Evolutionary conservation across 495 filamentous ascomycete species (phyloP).

Genomic region (Hypoxylon cercidicola): DNA sequence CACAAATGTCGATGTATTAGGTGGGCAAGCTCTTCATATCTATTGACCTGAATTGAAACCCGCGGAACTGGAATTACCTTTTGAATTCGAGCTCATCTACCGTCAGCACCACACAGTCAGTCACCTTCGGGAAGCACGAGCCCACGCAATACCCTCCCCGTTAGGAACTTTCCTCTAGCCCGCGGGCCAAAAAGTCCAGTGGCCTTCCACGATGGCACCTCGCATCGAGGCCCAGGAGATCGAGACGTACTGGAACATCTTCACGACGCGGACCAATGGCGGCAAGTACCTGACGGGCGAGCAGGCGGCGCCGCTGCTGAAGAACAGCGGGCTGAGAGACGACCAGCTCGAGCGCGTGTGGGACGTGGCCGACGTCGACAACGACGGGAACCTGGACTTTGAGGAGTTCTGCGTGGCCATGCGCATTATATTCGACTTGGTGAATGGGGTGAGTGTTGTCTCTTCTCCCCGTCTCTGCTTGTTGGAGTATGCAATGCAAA

Average conservation of each 20-base stretch:
- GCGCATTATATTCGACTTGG: slow-evolving; percentile 94
- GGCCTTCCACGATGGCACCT: slow-evolving; percentile 65
- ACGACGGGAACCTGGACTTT: slow-evolving; percentile 96
- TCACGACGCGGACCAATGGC: slow-evolving; percentile 83
- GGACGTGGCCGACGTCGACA: slow-evolving; percentile 97
- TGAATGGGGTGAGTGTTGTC: slow-evolving; percentile 81
- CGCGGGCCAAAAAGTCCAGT: background rate
- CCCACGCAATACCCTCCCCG: no score
- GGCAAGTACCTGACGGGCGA: slow-evolving; percentile 85
- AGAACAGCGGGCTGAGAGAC: slow-evolving; percentile 92
- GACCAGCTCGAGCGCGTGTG: slow-evolving; percentile 96
- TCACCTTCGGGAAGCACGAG: background rate
- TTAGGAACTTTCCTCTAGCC: no score
- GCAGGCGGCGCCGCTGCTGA: slow-evolving; percentile 92
- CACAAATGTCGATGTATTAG: background rate
- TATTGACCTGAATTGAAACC: background rate
- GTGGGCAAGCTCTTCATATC: slow-evolving; percentile 10
- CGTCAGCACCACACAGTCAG: background rate
- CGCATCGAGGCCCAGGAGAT: slow-evolving; percentile 95
- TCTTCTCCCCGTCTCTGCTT: background rate
- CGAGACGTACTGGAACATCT: slow-evolving; percentile 99
- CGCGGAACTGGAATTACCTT: background rate
- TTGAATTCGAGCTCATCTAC: background rate
- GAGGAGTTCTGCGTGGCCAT: slow-evolving; percentile 99
- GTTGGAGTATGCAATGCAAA: background rate